Evolutionary conservation across 2,329 filamentous ascomycete genomes (phyloP).

Genomic region (Lasiodiplodia hormozganensis): DNA sequence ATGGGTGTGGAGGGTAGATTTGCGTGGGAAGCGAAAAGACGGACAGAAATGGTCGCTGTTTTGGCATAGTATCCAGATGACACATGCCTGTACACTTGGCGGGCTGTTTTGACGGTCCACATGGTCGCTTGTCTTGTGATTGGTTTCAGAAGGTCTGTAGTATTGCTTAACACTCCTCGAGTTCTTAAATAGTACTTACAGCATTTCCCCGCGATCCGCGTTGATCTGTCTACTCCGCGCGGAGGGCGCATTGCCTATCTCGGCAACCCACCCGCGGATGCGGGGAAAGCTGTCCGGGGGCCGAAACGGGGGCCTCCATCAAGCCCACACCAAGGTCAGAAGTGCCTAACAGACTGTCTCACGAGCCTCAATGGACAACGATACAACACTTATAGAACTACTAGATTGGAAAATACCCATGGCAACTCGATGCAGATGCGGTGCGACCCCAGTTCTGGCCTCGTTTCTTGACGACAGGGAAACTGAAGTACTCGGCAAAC

Average conservation of each 20-base stretch:
- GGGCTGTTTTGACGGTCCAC: neutral
- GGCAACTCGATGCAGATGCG: neutral
- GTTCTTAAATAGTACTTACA: neutral
- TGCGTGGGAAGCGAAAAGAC: constrained; percentile 30
- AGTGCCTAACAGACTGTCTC: neutral
- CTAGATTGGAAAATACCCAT: neutral
- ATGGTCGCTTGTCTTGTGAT: neutral
- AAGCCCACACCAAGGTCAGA: neutral
- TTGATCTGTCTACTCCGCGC: neutral
- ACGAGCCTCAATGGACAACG: neutral
- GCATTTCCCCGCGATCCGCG: constrained; percentile 4
- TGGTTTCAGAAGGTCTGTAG: neutral
- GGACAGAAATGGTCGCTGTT: neutral
- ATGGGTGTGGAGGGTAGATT: constrained; percentile 40
- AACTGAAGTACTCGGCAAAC: constrained; percentile 6
- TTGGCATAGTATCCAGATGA: neutral
- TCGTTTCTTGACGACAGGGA: neutral
- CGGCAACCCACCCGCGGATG: neutral
- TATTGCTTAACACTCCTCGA: neutral
- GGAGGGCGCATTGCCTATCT: constrained; percentile 11
- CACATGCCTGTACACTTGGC: neutral
- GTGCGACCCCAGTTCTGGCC: neutral
- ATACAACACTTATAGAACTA: neutral
- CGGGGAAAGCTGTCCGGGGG: constrained; percentile 2
- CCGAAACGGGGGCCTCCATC: constrained; percentile 11